Base-by-base conservation (phyloP, 768 basidiomycete genomes). In the Tulasnella sp. region DNA sequence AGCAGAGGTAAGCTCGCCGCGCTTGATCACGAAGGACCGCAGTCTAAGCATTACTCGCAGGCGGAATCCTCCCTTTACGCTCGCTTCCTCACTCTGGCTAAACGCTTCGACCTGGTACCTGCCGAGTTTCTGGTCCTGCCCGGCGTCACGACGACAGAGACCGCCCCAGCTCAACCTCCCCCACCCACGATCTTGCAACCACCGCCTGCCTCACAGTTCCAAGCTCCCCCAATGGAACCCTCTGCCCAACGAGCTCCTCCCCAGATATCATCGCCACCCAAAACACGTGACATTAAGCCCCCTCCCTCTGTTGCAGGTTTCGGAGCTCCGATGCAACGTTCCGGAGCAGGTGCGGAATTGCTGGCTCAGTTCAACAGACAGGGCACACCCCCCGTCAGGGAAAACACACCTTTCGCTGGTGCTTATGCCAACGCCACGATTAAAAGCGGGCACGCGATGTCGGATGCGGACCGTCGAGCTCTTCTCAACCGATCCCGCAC, bases 51-150 rank as follows among this genome's bases (percentile, higher is more conserved):
- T 1, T n/a, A 14, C 41, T 62, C 69, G 34, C 76, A 81, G 81
- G 92, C 88, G 6, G 95, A 97, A 80, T 93, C 90, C 7, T 91
- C 91, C 0, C 83, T 97, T 2, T 95, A 96, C 77, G 89, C 90
- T 40, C 90, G 95, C 76, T 96, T 96, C 83, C 85, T 95, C 71
- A 89, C 89, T 12, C 86, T 96, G 72, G 90, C 90, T 8, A 83
- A 85, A 73, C 87, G 87, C 77, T 95, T 90, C 81, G 88, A 90
- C 73, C 83, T 97, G 62, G 93, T 96, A 0, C 90, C 91, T 0
- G 77, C 84, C 29, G 92, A 93, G 71, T 92, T 95, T 79, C 84
- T 95, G 59, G 90, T 93, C 32, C 77, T 80, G 12, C 80, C 80
- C 8, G n/a, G 44, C 26, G 14, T 26, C 59, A 64, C 62, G 42